Percentiles rank a stretch among this genome's conserved stretches.
phyloP scores from a whole-genome alignment of 768 basidiomycete genomes.

The Gymnopilus junonius region DNA sequence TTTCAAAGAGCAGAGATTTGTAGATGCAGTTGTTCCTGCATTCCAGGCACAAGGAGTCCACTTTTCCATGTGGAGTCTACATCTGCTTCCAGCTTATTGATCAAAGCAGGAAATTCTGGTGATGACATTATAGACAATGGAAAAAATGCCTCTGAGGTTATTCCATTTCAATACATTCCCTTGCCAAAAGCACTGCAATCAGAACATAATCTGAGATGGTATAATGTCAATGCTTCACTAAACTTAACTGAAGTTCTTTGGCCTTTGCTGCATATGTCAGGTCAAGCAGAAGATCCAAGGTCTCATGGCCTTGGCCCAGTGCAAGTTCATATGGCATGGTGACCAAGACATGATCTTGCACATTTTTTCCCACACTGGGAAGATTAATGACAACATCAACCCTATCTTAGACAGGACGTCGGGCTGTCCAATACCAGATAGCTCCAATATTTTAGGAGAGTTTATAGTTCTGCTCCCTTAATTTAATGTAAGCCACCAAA shows the following conservation, averaged over 20 bases:
- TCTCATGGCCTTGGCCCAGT: constrained; percentile 17
- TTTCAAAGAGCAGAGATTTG: constrained; percentile 35
- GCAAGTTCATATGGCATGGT: constrained; percentile 14
- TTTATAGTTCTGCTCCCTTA: constrained; percentile 13
- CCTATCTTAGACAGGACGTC: constrained; percentile 49
- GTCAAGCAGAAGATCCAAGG: constrained; percentile 47
- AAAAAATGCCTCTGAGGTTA: constrained; percentile 34
- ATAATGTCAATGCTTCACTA: not conserved
- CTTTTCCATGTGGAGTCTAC: constrained; percentile 26
- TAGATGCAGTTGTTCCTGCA: constrained; percentile 44
- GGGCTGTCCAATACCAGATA: constrained; percentile 57
- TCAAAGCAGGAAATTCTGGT: constrained; percentile 17
- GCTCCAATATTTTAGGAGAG: constrained; percentile 56
- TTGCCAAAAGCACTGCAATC: constrained; percentile 25
- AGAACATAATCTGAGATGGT: not conserved
- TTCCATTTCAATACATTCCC: constrained; percentile 27
- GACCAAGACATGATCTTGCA: constrained; percentile 16
- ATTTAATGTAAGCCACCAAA: not conserved
- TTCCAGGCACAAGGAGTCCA: constrained; percentile 30
- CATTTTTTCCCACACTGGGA: constrained; percentile 61
- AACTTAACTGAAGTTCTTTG: constrained; percentile 19
- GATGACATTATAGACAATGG: constrained; percentile 26
- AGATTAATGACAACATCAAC: constrained; percentile 48
- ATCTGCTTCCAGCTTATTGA: constrained; percentile 26
- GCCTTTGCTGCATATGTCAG: constrained; percentile 46